Evolutionary conservation across 345 rosid species (phyloP), one percentile per base, ranked within the genome.

Genomic region (Melastoma malabathricum): DNA sequence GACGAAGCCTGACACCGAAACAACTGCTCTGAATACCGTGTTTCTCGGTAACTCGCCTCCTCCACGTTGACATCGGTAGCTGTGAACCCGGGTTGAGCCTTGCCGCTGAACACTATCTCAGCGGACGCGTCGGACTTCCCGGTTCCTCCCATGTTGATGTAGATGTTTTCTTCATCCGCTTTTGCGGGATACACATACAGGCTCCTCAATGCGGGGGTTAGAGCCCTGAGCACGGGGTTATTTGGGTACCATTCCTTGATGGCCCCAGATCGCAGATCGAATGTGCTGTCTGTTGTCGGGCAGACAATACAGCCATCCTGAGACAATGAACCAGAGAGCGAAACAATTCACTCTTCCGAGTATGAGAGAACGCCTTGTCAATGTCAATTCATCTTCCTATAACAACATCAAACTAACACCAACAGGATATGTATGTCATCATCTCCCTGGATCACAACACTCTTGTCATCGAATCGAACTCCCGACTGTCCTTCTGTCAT

Each of bases 281-380:
- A 90, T 9, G 89, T 76, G 72, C 96, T 90, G 23, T 90, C 94
- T 6, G 94, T 90, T 15, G 96, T 59, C 3, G 98, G 98, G 64
- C 94, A 90, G 63, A 86, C 87, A 50, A 90, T 80, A 61, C 94
- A 84, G 34, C 96, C 98, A 66, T 86, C 98, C 94, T 86, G 72
- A 46, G 49, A 15, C 43, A 23, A 3, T 12, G 49, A 49, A 10
- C 10, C 8, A 43, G 29, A 2, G 10, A 27, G 15, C 6, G 10
- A 31, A 5, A 31, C 10, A 1, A 5, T 31, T 31, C 38, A 31
- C 38, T 31, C 38, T 31, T 31, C 5, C 38, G 10, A 31, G 38
- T 31, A 31, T 4, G 25, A 31, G 38, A 31, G 38, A 31, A 31
- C 10, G 38, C 38, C 38, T 6, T 7, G 38, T 5, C 38, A 9